Evolutionary conservation across 352 stramenopile genomes (phyloP).

Genomic region (Globisporangium spiculum): DNA sequence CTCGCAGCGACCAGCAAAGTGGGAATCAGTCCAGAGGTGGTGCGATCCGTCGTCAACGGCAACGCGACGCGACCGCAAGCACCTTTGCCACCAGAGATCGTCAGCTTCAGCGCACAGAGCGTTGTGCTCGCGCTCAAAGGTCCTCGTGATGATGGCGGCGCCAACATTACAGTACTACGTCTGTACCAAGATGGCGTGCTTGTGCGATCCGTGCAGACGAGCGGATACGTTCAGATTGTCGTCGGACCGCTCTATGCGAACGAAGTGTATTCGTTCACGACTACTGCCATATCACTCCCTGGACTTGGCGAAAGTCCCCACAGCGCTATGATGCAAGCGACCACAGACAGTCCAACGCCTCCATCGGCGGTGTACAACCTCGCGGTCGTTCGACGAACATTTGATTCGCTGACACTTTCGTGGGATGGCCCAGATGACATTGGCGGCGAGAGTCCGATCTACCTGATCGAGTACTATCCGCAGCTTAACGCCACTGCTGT

Average conservation of each 20-base stretch:
- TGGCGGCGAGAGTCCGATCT: slow-evolving; percentile 36
- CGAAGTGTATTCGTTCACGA: slow-evolving; percentile 32
- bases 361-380: slow-evolving; percentile 41
- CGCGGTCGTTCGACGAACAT: slow-evolving; percentile 16
- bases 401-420: slow-evolving; percentile 33
- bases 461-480: slow-evolving; percentile 30
- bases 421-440: slow-evolving; percentile 40
- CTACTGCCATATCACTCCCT: slow-evolving; percentile 26
- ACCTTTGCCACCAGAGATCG: slow-evolving; percentile 24
- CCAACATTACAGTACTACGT: slow-evolving; percentile 26
- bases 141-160: slow-evolving; percentile 39
- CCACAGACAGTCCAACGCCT: slow-evolving; percentile 28
- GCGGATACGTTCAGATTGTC: slow-evolving; percentile 20
- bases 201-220: slow-evolving; percentile 18
- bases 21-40: slow-evolving; percentile 11
- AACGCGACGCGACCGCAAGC: slow-evolving; percentile 24
- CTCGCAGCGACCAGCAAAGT: slow-evolving; percentile 31
- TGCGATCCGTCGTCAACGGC: slow-evolving; percentile 23
- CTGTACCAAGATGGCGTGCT: slow-evolving; percentile 46
- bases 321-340: slow-evolving; percentile 25
- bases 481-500: slow-evolving; percentile 3
- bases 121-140: slow-evolving; percentile 33
- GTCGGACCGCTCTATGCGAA: slow-evolving; percentile 28
- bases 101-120: slow-evolving; percentile 26
- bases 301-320: slow-evolving; percentile 30